Evolutionary conservation across 164 flowering plant genomes (phyloP), one percentile per base, ranked within the genome.

Genomic region (Chloranthus sessilifolius): DNA sequence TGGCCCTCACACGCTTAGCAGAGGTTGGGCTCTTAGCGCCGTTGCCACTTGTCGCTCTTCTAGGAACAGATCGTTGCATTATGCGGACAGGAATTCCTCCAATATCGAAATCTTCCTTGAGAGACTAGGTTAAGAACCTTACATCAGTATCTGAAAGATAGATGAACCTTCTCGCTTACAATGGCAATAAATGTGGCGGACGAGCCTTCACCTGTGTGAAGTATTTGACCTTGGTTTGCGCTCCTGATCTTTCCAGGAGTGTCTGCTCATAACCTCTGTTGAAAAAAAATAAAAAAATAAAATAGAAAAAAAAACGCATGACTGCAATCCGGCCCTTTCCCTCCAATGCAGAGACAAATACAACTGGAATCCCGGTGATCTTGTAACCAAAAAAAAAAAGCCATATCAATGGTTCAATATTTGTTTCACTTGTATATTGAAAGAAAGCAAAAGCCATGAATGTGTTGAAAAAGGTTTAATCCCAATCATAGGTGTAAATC

Each of bases 141-240:
- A 89, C 31, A 25, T 88, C 95, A 9, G 90, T 79, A 23, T 86
- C 95, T 4, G 78, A 55, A 0, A 88, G 78, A 54, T 59, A 64
- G 15, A 52, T 56, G n/a, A n/a, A n/a, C n/a, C 66, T 84, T 85
- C 52, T 95, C 95, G 17, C 75, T 70, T 55, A 81, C 33, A 56
- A 86, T 88, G 33, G 95, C 99, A 21, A 92, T 88, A 54, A 92
- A 92, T 2, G 99, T 14, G 97, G 99, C 12, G 99, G 99, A 12
- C 99, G 81, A 24, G 95, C 96, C 69, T 92, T 92, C 49, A 92
- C 97, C 59, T 92, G 97, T 5, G 95, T 92, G 66, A 88, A 89
- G 64, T 81, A 88, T 64, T 92, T 92, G 52, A 92, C 61, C 72
- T 84, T 92, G 23, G 97, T 88, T 53, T 84, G 89, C n/a, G 95